phyloP scores from a whole-genome alignment of 2,329 filamentous ascomycete species.

The Lachnellula occidentalis region DNA sequence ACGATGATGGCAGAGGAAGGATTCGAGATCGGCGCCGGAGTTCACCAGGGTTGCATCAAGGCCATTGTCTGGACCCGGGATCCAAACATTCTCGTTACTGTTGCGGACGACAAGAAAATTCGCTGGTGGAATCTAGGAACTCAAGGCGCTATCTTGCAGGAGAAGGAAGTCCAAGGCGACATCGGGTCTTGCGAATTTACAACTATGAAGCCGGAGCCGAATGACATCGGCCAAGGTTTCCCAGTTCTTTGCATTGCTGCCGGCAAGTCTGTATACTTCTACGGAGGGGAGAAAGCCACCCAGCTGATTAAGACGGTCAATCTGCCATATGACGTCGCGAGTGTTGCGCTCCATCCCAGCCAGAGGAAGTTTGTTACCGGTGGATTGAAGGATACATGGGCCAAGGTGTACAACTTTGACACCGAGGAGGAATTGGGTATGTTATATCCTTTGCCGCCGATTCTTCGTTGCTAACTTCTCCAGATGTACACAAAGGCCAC shows the following conservation, averaged over 20 bases:
- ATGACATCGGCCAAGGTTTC: constrained; percentile 60
- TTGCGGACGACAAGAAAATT: constrained; percentile 82
- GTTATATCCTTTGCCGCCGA: constrained; percentile 23
- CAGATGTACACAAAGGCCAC: constrained; percentile 91
- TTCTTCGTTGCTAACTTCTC: constrained; percentile 14
- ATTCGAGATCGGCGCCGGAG: constrained; percentile 82
- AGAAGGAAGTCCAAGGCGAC: constrained; percentile 73
- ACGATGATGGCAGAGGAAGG: constrained; percentile 45
- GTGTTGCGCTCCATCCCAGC: constrained; percentile 79
- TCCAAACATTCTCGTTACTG: constrained; percentile 83
- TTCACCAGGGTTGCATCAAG: constrained; percentile 86
- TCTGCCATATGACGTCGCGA: constrained; percentile 80
- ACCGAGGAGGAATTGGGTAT: constrained; percentile 70
- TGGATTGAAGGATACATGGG: constrained; percentile 90
- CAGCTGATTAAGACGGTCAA: constrained; percentile 71
- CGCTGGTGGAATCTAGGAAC: constrained; percentile 90
- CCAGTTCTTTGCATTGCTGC: constrained; percentile 83
- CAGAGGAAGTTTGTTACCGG: constrained; percentile 83
- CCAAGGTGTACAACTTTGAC: constrained; percentile 88
- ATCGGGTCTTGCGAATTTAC: constrained; percentile 91
- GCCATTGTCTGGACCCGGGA: constrained; percentile 92
- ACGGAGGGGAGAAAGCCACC: constrained; percentile 68
- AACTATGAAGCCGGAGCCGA: constrained; percentile 54
- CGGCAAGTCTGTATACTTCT: constrained; percentile 92
- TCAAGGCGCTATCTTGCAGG: constrained; percentile 61